A percentile compares a stretch with the other conserved stretches of the same genome.
Conservation (phyloP, 495 filamentous ascomycete species). For the Cercophora scortea region DNA sequence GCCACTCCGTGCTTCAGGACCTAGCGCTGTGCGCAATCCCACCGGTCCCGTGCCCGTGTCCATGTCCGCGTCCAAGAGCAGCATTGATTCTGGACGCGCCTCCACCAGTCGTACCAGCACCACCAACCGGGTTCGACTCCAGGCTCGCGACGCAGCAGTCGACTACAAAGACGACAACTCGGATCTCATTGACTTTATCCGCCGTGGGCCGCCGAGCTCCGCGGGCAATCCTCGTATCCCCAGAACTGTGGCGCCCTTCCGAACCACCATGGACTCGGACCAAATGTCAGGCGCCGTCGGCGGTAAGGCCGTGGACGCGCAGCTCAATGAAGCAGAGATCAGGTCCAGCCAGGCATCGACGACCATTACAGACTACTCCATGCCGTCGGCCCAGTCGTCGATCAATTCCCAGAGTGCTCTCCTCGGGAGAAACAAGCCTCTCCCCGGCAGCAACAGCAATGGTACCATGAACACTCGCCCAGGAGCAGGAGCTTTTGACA, state of each 20-base stretch:
- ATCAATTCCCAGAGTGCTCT: conserved; percentile 46
- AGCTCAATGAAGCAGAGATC: conserved; percentile 33
- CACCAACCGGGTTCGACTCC: conserved; percentile 40
- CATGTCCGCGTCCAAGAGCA: conserved; percentile 8
- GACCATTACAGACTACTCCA: conserved; percentile 29
- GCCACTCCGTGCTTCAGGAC: conserved; percentile 6
- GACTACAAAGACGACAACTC: conserved; percentile 58
- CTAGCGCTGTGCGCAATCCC: conserved; percentile 14
- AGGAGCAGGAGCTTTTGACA: conserved; percentile 8
- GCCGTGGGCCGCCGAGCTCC: conserved; percentile 61
- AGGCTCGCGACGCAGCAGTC: conserved; percentile 64
- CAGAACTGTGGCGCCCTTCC: conserved; percentile 77
- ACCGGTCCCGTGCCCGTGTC: conserved; percentile 14
- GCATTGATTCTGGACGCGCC: conserved; percentile 18
- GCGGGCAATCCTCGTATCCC: conserved; percentile 58
- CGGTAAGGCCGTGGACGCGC: conserved; percentile 42
- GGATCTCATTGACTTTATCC: conserved; percentile 91
- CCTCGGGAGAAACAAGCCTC: conserved; percentile 24
- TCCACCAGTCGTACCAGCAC: conserved; percentile 20
- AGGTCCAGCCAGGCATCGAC: conserved; percentile 37
- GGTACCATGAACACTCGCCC: conserved; percentile 14
- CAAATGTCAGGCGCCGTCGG: conserved; percentile 51
- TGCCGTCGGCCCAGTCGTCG: conserved; percentile 33
- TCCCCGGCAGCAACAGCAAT: conserved; percentile 8
- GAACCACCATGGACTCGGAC: conserved; percentile 78